Base-by-base conservation (phyloP, 2,329 filamentous ascomycete genomes). In the Claviceps pazoutovae region DNA sequence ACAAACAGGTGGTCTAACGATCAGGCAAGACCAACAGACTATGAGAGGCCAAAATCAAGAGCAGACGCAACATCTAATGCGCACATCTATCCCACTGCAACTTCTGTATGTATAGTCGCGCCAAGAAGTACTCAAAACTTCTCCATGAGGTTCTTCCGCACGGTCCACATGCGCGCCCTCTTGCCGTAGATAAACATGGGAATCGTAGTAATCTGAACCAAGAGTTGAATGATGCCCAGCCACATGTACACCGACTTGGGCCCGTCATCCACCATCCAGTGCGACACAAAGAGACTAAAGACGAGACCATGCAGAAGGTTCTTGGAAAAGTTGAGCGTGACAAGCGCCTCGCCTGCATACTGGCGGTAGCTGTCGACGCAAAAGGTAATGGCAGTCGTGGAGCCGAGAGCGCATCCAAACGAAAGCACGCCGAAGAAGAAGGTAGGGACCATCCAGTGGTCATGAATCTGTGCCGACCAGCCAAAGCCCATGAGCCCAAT, bases 141-240 rank as follows among this genome's bases (percentile, higher is more conserved):
- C 76, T 94, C 88, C 84, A 95, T 90, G 56, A 95, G 71, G 58
- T 86, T 88, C 74, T 77, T 86, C 56, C 86, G 74, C 11, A 90
- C 87, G 1, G 90, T 97, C 91, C 90, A 96, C 88, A 96, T 95
- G 17, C 91, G 75, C 16, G 84, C 82, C 52, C 89, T 73, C 74
- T 97, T 97, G 17, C 91, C 91, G 62, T 81, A 96, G 19, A 97
- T 86, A 64, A 93, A 97, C 85, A 97, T 88, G 0, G 91, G 91
- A 51, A 96, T 83, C 1, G 88, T 86, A 51, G 76, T 80, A 3
- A 88, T 61, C 64, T 95, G 73, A 51, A 84, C 78, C 13, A 80
- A 79, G 37, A 96, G 67, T 67, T 97, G 91, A 30, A 97, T 93
- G 26, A 89, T 76, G 3, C 91, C 91, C 50, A 96, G 76, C 61